Evolutionary conservation across 768 basidiomycete genomes (phyloP).

Genomic region (Collybia nuda): DNA sequence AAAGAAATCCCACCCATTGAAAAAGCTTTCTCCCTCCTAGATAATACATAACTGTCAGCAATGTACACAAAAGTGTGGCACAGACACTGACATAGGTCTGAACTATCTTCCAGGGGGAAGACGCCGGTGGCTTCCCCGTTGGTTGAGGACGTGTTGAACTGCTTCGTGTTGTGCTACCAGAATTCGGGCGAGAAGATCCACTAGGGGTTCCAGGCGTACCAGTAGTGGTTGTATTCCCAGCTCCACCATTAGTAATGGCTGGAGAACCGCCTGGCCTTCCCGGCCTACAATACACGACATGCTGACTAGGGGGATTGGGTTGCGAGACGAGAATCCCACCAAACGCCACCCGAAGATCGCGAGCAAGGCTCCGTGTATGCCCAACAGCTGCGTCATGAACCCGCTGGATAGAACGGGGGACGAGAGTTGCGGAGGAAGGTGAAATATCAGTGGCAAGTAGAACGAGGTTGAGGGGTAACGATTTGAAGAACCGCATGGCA

Average conservation of each 20-base stretch:
- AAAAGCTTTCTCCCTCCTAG: constrained; percentile 72
- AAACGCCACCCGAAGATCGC: constrained; percentile 70
- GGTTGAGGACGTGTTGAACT: constrained; percentile 8
- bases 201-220: constrained; percentile 1
- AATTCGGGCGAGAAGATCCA: background rate
- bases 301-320: constrained; percentile 12
- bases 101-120: constrained; percentile 59
- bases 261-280: constrained; percentile 25
- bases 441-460: constrained; percentile 31
- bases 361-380: constrained; percentile 61
- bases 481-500: constrained; percentile 23
- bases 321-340: constrained; percentile 49
- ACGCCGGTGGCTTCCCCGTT: constrained; percentile 18
- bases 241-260: constrained; percentile 14
- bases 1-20: constrained; percentile 80
- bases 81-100: constrained; percentile 52
- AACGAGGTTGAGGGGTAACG: constrained; percentile 33
- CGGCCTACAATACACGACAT: constrained; percentile 45
- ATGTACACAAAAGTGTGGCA: constrained; percentile 2
- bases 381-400: constrained; percentile 55
- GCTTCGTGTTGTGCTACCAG: no score
- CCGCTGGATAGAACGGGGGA: constrained; percentile 42
- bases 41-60: constrained; percentile 4
- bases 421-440: constrained; percentile 26
- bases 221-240: constrained; percentile 20